These are phyloP conservation scores for Erodium maritimum DNA, from an alignment of 345 rosid genomes.

Conservation along the genomic window DNA sequence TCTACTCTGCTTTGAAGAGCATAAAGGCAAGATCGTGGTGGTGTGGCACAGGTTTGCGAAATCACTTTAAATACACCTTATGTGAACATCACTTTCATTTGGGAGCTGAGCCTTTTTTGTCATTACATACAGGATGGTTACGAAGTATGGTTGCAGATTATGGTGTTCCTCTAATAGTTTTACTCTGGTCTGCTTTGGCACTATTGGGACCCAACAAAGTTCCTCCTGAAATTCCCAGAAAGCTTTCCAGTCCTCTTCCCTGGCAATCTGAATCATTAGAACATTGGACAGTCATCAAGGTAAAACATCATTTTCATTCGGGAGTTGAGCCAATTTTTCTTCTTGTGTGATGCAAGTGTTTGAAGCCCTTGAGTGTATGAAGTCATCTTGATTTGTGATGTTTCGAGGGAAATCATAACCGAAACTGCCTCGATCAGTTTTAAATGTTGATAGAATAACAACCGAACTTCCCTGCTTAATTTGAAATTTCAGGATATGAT, in stretches of 20 bases:
- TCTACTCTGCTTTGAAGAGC: conserved; percentile 20
- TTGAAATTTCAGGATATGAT: conserved; percentile 16
- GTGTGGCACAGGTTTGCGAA: conserved; percentile 27
- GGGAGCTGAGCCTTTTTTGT: neutral
- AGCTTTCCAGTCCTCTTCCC: conserved; percentile 21
- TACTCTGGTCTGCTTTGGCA: conserved; percentile 23
- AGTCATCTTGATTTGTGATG: neutral
- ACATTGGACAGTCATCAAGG: conserved; percentile 35
- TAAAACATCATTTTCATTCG: conserved; percentile 4
- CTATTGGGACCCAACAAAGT: conserved; percentile 13
- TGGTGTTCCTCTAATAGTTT: conserved; percentile 26
- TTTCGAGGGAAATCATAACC: neutral
- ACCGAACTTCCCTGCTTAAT: neutral
- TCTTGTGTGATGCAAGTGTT: neutral
- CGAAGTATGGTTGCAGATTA: conserved; percentile 30
- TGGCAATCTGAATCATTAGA: conserved; percentile 21
- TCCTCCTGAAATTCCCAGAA: conserved; percentile 26
- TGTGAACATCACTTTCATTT: neutral
- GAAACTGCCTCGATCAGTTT: neutral
- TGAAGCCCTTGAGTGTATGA: too few species aligned
- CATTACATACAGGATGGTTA: conserved; percentile 19
- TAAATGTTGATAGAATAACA: neutral
- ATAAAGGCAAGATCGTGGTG: conserved; percentile 29
- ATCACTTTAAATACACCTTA: neutral
- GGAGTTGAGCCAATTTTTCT: too few species aligned